Conservation (phyloP, 495 filamentous ascomycete genomes). For the Aspergillus baeticus region DNA sequence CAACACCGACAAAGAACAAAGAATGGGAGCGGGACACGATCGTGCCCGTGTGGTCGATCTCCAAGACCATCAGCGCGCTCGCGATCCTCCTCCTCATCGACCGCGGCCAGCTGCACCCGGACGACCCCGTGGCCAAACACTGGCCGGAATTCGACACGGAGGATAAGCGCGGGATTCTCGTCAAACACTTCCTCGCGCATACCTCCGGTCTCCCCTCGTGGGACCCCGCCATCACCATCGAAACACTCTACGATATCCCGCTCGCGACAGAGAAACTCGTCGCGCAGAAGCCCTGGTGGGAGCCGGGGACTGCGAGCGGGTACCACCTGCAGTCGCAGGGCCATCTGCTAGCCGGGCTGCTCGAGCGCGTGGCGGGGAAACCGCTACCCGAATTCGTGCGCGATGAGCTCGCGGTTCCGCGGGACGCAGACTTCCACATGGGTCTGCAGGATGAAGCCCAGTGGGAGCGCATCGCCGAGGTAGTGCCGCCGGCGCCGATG, state of each 20-base stretch:
- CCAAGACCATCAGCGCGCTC: constrained; percentile 39
- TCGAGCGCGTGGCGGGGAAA: constrained; percentile 38
- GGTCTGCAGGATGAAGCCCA: constrained; percentile 29
- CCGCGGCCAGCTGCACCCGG: constrained; percentile 35
- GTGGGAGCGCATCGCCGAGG: constrained; percentile 29
- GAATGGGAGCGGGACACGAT: constrained; percentile 44
- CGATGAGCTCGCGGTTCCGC: constrained; percentile 37
- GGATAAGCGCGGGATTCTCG: constrained; percentile 39
- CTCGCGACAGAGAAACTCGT: constrained; percentile 32
- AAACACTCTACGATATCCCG: constrained; percentile 30
- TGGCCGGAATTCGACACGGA: constrained; percentile 47
- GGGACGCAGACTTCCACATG: constrained; percentile 41
- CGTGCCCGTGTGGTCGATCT: constrained; percentile 37
- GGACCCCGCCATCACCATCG: constrained; percentile 27
- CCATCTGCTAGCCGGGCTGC: constrained; percentile 38
- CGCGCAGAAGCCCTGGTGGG: constrained; percentile 42
- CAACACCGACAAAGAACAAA: constrained; percentile 21
- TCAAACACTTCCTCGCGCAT: constrained; percentile 44
- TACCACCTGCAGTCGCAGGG: constrained; percentile 43
- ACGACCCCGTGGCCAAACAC: constrained; percentile 39
- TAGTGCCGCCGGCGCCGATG: constrained; percentile 16
- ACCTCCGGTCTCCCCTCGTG: constrained; percentile 36
- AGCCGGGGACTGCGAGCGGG: constrained; percentile 35
- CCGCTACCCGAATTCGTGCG: constrained; percentile 37
- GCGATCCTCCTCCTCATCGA: constrained; percentile 38